Percentiles rank a stretch among this genome's conserved stretches.
These are phyloP conservation scores for Hymenoscyphus fraxineus DNA, from an alignment of 2,329 filamentous ascomycete genomes.

Conservation along the genomic window DNA sequence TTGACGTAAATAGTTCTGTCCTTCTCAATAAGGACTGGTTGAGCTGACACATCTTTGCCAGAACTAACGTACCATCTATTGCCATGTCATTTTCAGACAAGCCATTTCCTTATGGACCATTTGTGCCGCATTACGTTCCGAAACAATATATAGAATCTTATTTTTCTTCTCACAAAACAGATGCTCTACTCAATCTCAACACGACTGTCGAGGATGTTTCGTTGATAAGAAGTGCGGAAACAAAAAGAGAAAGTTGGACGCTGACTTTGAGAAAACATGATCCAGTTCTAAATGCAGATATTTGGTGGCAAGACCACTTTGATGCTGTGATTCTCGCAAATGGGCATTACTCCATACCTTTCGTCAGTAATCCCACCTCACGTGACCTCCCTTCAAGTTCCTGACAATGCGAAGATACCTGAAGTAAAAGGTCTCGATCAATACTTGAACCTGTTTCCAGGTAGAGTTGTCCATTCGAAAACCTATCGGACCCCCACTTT, in stretches of 20 bases:
- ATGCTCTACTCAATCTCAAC: constrained; percentile 44
- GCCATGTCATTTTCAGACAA: constrained; percentile 40
- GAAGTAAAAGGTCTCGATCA: constrained; percentile 52
- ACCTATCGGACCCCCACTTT: constrained; percentile 64
- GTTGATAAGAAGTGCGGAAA: constrained; percentile 24
- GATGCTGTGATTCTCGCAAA: constrained; percentile 72
- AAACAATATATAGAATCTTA: constrained; percentile 55
- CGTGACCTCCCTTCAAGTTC: background rate
- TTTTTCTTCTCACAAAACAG: constrained; percentile 47
- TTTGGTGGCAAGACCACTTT: constrained; percentile 53
- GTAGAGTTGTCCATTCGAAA: constrained; percentile 68
- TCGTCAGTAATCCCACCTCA: constrained; percentile 39
- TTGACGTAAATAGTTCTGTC: constrained; percentile 43
- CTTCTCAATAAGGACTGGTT: background rate
- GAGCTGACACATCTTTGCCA: constrained; percentile 22
- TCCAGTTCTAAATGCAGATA: constrained; percentile 40
- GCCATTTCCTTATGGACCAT: constrained; percentile 16
- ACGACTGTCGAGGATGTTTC: constrained; percentile 51
- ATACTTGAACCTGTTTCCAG: constrained; percentile 57
- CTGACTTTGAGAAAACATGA: constrained; percentile 48
- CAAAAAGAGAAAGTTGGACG: constrained; percentile 39
- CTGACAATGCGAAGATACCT: constrained; percentile 43
- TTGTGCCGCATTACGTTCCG: constrained; percentile 48
- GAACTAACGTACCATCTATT: constrained; percentile 54
- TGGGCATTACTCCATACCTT: constrained; percentile 69